Base-by-base conservation (phyloP, 306 rosid genomes). In the Prunus persica region DNA sequence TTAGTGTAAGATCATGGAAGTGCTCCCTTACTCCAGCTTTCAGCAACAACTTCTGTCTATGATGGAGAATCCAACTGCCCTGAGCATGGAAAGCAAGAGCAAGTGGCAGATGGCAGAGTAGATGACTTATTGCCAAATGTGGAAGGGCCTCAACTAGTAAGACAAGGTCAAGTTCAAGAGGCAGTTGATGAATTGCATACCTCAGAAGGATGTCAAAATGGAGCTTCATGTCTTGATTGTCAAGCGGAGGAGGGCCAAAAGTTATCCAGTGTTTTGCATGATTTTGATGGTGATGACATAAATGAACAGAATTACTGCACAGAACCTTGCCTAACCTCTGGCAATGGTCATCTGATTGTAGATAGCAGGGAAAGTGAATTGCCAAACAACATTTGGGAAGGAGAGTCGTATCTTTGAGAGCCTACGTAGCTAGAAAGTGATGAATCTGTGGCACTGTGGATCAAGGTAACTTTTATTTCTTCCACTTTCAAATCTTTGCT, bases 381-480 rank as follows among this genome's bases (percentile, higher is more conserved):
- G 63, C 88, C 90, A 82, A 80, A 84, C 85, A 89, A 74, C 58
- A 81, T 50, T 47, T 84, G 80, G 86, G 90, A 89, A 55, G 93
- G 89, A 68, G 97, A 94, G 75, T 32, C 38, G 5, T 81, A 89
- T 74, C 84, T 81, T 76, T 78, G 88, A 10, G 96, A 89, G 82
- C 91, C 98, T 34, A 77, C 83, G 32, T 95, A 97, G 99, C 85
- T 95, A 55, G 91, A 92, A 78, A 90, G 92, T 60, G 97, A 92
- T 78, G 93, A 66, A 82, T 86, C 99, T 65, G 82, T 92, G 74
- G 98, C 99, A 67, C 71, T 92, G 85, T 95, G 99, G 99, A 96
- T 92, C 73, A 95, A 92, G 99, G 99, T 95, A 88, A 51, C 76
- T 57, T 70, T 82, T 46, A 8, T 69, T 64, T 70, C 16, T 16